A percentile compares a stretch with the other conserved stretches of the same genome.
Conservation (phyloP, 2,329 filamentous ascomycete species). For the Alternaria gaisen region DNA sequence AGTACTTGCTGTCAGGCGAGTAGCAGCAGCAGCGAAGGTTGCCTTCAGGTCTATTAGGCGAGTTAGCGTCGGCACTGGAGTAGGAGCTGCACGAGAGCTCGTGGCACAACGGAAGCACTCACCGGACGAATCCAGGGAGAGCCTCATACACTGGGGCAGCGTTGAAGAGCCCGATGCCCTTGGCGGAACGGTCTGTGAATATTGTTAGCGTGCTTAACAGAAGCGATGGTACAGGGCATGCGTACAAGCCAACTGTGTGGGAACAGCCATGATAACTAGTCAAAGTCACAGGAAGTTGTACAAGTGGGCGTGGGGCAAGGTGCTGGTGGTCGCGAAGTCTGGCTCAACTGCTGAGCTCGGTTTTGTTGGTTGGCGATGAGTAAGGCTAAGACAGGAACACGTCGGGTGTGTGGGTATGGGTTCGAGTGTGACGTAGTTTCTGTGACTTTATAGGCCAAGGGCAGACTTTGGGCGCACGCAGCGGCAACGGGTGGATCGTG, state of each 20-base stretch:
- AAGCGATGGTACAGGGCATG: slow-evolving; percentile 20
- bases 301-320: slow-evolving; percentile 38
- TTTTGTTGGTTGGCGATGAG: slow-evolving; percentile 38
- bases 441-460: slow-evolving; percentile 27
- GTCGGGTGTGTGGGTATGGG: slow-evolving; percentile 31
- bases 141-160: slow-evolving; percentile 87
- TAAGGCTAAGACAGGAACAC: slow-evolving; percentile 44
- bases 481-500: slow-evolving; percentile 36
- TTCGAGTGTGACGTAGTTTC: slow-evolving; percentile 40
- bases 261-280: slow-evolving; percentile 94
- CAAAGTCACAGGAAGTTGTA: slow-evolving; percentile 74
- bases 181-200: slow-evolving; percentile 81
- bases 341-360: slow-evolving; percentile 30
- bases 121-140: slow-evolving; percentile 78
- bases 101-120: slow-evolving; percentile 15
- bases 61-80: slow-evolving; percentile 18
- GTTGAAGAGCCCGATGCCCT: slow-evolving; percentile 93
- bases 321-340: slow-evolving; percentile 47
- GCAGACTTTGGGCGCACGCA: slow-evolving; percentile 46
- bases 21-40: slow-evolving; percentile 95
- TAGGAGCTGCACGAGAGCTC: neutral
- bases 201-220: slow-evolving; percentile 19
- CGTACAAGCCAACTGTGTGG: slow-evolving; percentile 90
- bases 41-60: slow-evolving; percentile 76
- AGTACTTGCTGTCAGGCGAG: slow-evolving; percentile 94